Evolutionary conservation across 495 filamentous ascomycete species (phyloP).

Genomic region (Daldinia concentrica): DNA sequence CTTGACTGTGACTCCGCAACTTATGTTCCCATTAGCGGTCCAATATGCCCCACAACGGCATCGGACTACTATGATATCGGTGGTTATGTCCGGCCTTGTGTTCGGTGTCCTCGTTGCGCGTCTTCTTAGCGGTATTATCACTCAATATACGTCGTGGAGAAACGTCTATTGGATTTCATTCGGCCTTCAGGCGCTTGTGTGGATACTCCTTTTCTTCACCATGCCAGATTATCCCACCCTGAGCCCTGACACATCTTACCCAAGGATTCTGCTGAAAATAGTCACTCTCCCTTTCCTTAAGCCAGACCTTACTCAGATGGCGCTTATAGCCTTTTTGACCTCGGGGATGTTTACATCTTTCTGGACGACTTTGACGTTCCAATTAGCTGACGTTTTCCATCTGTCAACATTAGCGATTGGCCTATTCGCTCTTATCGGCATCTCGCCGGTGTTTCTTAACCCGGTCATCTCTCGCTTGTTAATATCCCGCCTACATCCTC

Average conservation of each 20-base stretch:
- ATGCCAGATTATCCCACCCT: conserved; percentile 84
- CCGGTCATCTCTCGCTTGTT: conserved; percentile 69
- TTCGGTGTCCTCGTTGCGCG: conserved; percentile 81
- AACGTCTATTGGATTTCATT: conserved; percentile 84
- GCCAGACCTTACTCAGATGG: conserved; percentile 72
- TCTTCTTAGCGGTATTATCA: conserved; percentile 77
- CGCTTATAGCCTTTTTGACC: conserved; percentile 51
- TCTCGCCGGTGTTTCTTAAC: conserved; percentile 66
- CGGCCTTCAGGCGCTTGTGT: conserved; percentile 75
- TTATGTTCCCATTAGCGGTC: conserved; percentile 85
- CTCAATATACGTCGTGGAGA: conserved; percentile 76
- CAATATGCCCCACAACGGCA: conserved; percentile 77
- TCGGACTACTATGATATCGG: conserved; percentile 72
- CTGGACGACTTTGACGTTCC: conserved; percentile 88
- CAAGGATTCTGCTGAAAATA: conserved; percentile 72
- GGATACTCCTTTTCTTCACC: conserved; percentile 71
- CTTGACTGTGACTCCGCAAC: conserved; percentile 86
- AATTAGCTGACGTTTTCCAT: conserved; percentile 70
- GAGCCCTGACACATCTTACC: conserved; percentile 74
- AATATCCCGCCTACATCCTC: conserved; percentile 69
- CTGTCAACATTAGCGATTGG: conserved; percentile 70
- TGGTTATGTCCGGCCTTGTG: conserved; percentile 81
- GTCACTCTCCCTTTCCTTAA: conserved; percentile 65
- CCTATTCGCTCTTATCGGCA: conserved; percentile 74
- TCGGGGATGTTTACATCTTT: conserved; percentile 58